Conservation (phyloP, 73 alveolate genomes). For the Symbiodinium natans region DNA sequence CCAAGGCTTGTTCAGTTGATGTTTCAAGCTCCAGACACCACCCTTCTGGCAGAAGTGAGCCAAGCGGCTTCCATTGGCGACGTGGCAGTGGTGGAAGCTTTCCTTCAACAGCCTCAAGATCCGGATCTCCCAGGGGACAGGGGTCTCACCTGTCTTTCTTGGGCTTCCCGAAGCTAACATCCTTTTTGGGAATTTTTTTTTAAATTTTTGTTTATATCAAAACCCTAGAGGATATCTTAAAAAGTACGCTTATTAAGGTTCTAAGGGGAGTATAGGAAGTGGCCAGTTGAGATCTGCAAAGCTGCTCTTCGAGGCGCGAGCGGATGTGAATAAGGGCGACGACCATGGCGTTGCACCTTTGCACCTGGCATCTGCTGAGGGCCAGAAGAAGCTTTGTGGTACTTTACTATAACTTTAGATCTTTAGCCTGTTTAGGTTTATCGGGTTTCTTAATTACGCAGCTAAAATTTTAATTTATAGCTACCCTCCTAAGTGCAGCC, state of each 20-base stretch:
- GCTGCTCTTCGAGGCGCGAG: neutral
- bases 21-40: neutral
- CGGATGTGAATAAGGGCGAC: slow-evolving; percentile 31
- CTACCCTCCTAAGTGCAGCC: too few species aligned
- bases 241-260: too few species aligned
- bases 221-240: too few species aligned
- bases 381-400: neutral
- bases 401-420: too few species aligned
- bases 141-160: neutral
- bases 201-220: too few species aligned
- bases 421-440: too few species aligned
- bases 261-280: too few species aligned
- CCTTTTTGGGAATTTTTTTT: too few species aligned
- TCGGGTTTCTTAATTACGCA: too few species aligned
- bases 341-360: slow-evolving; percentile 35
- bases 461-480: too few species aligned
- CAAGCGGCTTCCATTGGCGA: neutral
- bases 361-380: slow-evolving; percentile 48
- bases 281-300: neutral
- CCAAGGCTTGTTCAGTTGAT: neutral
- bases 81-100: neutral
- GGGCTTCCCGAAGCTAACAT: neutral
- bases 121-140: neutral
- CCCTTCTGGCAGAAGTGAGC: neutral
- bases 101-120: neutral